Conservation (phyloP, 345 rosid species). For the Theobroma cacao region DNA sequence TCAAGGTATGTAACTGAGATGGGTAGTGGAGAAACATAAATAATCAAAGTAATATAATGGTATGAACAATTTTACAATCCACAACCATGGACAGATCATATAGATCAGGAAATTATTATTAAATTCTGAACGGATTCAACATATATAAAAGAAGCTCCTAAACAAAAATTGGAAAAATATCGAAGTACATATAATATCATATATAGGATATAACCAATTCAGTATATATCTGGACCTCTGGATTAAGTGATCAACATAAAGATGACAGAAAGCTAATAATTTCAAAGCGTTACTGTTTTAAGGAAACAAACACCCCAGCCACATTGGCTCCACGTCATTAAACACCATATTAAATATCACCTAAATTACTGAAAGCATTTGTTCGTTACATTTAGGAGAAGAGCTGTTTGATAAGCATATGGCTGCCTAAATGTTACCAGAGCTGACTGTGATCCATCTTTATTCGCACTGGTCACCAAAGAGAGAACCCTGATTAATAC, state of each 20-base stretch:
- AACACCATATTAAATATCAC: not conserved
- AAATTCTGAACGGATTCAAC: no score
- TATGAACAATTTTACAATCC: no score
- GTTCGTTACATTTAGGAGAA: constrained; percentile 11
- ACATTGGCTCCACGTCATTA: not conserved
- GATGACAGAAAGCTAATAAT: not conserved
- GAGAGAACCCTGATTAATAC: not conserved
- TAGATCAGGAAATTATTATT: no score
- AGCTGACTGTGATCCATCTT: not conserved
- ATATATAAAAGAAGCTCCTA: no score
- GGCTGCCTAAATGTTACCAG: constrained; percentile 11
- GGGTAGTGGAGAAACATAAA: no score
- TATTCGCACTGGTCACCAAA: not conserved
- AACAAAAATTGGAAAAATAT: no score
- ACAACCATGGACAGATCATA: no score
- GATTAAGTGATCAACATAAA: not conserved
- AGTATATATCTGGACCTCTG: not conserved
- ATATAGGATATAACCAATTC: no score
- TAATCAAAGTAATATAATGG: no score
- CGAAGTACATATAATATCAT: no score
- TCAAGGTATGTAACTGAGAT: no score
- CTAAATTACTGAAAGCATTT: not conserved
- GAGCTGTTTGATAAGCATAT: constrained; percentile 12
- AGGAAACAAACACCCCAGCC: not conserved
- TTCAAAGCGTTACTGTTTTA: not conserved